Conservation (phyloP, 2,329 filamentous ascomycete species). For the Colletotrichum magnum region DNA sequence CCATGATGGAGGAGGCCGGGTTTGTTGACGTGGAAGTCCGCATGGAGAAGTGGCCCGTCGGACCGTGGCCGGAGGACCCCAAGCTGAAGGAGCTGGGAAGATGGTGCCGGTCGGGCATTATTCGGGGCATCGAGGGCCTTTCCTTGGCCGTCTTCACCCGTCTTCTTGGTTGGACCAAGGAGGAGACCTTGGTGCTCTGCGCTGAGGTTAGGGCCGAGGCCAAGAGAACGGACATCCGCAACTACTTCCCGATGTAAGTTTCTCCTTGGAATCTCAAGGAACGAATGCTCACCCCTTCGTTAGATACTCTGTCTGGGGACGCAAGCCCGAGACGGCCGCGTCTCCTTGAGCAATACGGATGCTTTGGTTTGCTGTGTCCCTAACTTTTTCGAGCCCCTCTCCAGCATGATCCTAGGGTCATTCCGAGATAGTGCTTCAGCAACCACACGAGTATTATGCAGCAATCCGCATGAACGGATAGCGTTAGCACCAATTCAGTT, state of each 20-base stretch:
- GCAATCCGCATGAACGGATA: too few species aligned
- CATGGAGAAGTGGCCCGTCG: slow-evolving; percentile 47
- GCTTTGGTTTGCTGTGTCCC: too few species aligned
- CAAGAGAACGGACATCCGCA: slow-evolving; percentile 47
- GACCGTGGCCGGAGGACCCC: slow-evolving; percentile 49
- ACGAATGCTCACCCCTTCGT: background rate
- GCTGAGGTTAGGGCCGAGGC: slow-evolving; percentile 49
- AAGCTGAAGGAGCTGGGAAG: slow-evolving; percentile 51
- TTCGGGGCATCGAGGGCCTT: slow-evolving; percentile 45
- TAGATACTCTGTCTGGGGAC: background rate
- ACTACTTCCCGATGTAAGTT: slow-evolving; percentile 45
- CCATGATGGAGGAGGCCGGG: slow-evolving; percentile 37
- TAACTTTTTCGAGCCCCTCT: too few species aligned
- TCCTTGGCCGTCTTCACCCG: slow-evolving; percentile 51
- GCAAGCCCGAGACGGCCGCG: background rate
- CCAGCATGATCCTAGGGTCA: too few species aligned
- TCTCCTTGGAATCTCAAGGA: background rate
- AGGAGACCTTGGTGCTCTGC: slow-evolving; percentile 47
- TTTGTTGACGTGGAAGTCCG: slow-evolving; percentile 49
- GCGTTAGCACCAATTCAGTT: too few species aligned
- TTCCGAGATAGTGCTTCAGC: too few species aligned
- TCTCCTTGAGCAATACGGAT: too few species aligned
- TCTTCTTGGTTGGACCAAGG: slow-evolving; percentile 48
- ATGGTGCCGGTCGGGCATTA: slow-evolving; percentile 41
- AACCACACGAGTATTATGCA: too few species aligned